Evolutionary conservation across 306 rosid species (phyloP), one percentile per base, ranked within the genome.

Genomic region (Fragaria nilgerrensis): DNA sequence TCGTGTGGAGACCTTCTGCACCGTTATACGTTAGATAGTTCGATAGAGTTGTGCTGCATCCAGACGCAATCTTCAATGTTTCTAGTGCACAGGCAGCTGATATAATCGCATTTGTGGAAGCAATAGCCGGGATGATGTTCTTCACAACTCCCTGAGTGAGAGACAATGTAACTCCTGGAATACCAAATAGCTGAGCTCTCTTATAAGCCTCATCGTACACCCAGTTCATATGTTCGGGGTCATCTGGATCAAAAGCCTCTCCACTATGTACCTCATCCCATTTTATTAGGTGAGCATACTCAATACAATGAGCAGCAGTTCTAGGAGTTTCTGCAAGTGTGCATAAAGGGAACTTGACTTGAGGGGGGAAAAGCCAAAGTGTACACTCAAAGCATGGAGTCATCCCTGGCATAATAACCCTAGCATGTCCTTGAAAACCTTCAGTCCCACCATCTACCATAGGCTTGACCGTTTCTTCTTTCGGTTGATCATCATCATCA

Each of bases 101-200:
- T 88, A 92, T 90, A 85, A 95, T 92, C 15, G 98, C 98, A 92
- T 95, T 95, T 52, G 98, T 92, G 48, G 98, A 95, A 76, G 98
- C 97, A 84, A 95, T 92, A 45, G 97, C 98, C 0, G 98, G 98
- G 74, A 95, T 90, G 80, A 95, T 92, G 73, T 95, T 95, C 92
- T 92, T 95, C 87, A 95, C 98, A 73, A 92, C 98, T 70, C 98
- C 98, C 98, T 92, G 99, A 68, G 99, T 91, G 77, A 96, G 85
- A 73, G 93, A 89, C 83, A 86, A 88, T 22, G 99, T 96, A 70
- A 92, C 98, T 84, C 99, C 97, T 52, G 96, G 97, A 83, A 96
- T 96, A 82, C 99, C 98, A 72, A 92, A 96, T 79, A 96, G 93
- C 85, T 91, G 97, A 45, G 98, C 97, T 85, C 99, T 92, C 89